A percentile compares a stretch with the other conserved stretches of the same genome.
Evolutionary conservation across 176 grass and related monocot genomes (phyloP).

Genomic region (Guadua angustifolia): DNA sequence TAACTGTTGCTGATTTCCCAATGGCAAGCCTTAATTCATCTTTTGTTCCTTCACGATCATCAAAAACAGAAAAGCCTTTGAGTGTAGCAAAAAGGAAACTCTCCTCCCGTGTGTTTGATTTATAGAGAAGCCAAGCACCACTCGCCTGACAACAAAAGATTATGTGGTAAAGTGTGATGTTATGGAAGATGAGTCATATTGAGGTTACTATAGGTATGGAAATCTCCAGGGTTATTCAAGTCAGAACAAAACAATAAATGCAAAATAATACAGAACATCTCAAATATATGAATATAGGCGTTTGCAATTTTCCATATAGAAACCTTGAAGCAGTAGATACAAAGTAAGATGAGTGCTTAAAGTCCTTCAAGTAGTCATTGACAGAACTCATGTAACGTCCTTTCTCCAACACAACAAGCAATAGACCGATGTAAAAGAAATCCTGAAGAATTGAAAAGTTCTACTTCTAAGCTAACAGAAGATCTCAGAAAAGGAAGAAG

Average conservation of each 20-base stretch:
- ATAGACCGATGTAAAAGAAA: conserved; percentile 17
- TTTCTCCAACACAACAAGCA: neutral
- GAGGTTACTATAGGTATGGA: neutral
- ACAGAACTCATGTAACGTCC: neutral
- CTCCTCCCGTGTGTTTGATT: conserved; percentile 78
- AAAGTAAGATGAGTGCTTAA: conserved; percentile 7
- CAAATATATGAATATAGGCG: neutral
- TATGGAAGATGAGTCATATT: neutral
- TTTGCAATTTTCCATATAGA: neutral
- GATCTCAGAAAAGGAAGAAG: conserved; percentile 27
- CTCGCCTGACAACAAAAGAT: conserved; percentile 61
- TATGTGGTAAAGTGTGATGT: neutral
- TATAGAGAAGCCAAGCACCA: conserved; percentile 95
- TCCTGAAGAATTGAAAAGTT: neutral
- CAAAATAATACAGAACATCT: neutral
- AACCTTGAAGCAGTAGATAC: neutral
- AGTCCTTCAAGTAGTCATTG: neutral
- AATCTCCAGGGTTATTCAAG: neutral
- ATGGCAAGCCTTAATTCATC: conserved; percentile 97
- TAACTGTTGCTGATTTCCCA: conserved; percentile 77
- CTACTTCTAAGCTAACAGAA: neutral
- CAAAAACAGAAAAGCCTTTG: conserved; percentile 95
- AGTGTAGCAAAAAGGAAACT: conserved; percentile 91
- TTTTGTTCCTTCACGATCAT: conserved; percentile 97
- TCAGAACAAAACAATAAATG: neutral